Evolutionary conservation across 345 rosid genomes (phyloP), one percentile per base, ranked within the genome.

Genomic region (Euphorbia pulcherrima): DNA sequence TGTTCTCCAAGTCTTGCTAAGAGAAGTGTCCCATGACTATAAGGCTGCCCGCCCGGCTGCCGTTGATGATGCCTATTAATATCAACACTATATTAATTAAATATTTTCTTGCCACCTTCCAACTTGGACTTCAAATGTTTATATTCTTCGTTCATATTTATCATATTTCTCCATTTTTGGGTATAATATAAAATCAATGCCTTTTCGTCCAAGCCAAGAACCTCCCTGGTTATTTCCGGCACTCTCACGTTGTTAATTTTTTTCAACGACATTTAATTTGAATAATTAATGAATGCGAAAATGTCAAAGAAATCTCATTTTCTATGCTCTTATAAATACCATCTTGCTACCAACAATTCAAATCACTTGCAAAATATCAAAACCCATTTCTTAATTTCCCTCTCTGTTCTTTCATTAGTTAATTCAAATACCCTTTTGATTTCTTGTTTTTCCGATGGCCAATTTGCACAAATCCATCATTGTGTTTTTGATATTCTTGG

Each of bases 151-250:
- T n/a, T n/a, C n/a, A n/a, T n/a, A n/a, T n/a, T n/a, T n/a, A 0
- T 51, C 8, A 35, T 6, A 1, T n/a, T 54, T 20, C 26, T 6
- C 21, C 20, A n/a, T 50, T 16, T 10, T 58, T 28, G 53, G 21
- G 9, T 17, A 9, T 27, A 18, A 18, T 33, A 33, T 33, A n/a
- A n/a, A n/a, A 33, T 33, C 37, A 2, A 0, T 37, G 54, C 1
- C 21, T 23, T 14, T 37, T 41, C 6, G 6, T 52, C 41, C 10
- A 35, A 16, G 20, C 29, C 56, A 56, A 53, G 73, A 82, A 77
- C 24, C 64, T 69, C 72, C 80, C 70, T 28, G 28, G 82, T 39
- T 63, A 76, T 21, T 81, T 81, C 84, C 74, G 55, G 16, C 5
- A 1, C 17, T 47, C 18, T 27, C 16, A 28, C 27, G 1, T 13